Conservation (phyloP, 106 monocot genomes). For the Platanthera guangdongensis region DNA sequence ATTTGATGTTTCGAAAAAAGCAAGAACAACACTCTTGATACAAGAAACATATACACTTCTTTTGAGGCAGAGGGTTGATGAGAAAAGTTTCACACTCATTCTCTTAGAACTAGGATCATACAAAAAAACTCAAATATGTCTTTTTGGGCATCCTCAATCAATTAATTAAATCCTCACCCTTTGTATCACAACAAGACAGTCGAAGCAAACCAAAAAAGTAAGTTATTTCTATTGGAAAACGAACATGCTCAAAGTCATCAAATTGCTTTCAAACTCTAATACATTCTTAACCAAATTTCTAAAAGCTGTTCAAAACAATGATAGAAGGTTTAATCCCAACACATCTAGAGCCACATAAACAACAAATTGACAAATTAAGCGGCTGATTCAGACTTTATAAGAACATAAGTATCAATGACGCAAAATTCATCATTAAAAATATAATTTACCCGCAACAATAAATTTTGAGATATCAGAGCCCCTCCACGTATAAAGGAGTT, state of each 20-base stretch:
- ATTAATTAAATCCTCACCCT: too few species aligned
- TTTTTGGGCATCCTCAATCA: neutral
- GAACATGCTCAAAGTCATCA: neutral
- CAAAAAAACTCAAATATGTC: neutral
- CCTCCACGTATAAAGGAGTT: slow-evolving; percentile 1
- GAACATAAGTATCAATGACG: neutral
- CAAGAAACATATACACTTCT: too few species aligned
- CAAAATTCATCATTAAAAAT: neutral
- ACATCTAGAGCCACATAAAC: neutral
- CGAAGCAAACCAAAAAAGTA: too few species aligned
- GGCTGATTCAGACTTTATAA: neutral
- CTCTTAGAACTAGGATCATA: neutral
- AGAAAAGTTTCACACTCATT: too few species aligned
- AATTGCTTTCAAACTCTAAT: neutral
- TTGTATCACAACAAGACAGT: too few species aligned
- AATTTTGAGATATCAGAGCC: slow-evolving; percentile 5
- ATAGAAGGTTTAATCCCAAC: neutral
- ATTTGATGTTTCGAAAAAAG: too few species aligned
- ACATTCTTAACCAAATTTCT: neutral
- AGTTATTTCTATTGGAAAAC: neutral
- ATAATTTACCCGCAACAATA: slow-evolving; percentile 3
- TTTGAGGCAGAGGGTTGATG: too few species aligned
- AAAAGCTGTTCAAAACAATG: neutral
- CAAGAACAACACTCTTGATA: too few species aligned
- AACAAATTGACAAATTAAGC: neutral